These are phyloP conservation scores for Penicillium parvum DNA, from an alignment of 495 filamentous ascomycete genomes.

Conservation along the genomic window DNA sequence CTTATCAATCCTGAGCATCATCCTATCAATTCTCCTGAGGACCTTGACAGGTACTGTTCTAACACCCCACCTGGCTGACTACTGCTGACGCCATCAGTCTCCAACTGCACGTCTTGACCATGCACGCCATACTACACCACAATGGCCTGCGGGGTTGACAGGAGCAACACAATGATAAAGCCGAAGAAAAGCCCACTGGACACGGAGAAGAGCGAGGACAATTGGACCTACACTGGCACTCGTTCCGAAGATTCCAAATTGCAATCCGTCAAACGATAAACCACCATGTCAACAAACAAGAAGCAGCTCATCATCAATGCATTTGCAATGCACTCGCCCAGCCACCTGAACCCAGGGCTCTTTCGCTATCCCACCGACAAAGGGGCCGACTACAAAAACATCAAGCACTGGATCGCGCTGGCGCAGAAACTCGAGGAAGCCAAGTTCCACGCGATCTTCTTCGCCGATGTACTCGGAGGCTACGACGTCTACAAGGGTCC, in stretches of 20 bases:
- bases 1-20: no score
- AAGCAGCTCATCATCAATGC: slow-evolving; percentile 56
- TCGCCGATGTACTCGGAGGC: slow-evolving; percentile 50
- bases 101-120: slow-evolving; percentile 24
- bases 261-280: neutral
- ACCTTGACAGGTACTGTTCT: neutral
- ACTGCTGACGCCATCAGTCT: slow-evolving; percentile 28
- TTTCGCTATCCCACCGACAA: slow-evolving; percentile 47
- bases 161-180: neutral
- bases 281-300: slow-evolving; percentile 17
- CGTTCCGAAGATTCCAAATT: no score
- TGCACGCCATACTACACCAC: slow-evolving; percentile 11
- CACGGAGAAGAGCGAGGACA: neutral
- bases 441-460: slow-evolving; percentile 54
- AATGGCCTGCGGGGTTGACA: slow-evolving; percentile 14
- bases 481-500: slow-evolving; percentile 65
- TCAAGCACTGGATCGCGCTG: slow-evolving; percentile 43
- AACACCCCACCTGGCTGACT: neutral
- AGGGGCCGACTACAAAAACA: slow-evolving; percentile 43
- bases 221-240: no score
- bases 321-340: slow-evolving; percentile 49
- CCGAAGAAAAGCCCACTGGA: neutral
- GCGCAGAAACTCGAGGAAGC: slow-evolving; percentile 45
- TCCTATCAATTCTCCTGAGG: neutral
- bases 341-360: slow-evolving; percentile 48